Evolutionary conservation across 805 yeast species (phyloP), one percentile per base, ranked within the genome.

Genomic region (Candida dajiaensis): DNA sequence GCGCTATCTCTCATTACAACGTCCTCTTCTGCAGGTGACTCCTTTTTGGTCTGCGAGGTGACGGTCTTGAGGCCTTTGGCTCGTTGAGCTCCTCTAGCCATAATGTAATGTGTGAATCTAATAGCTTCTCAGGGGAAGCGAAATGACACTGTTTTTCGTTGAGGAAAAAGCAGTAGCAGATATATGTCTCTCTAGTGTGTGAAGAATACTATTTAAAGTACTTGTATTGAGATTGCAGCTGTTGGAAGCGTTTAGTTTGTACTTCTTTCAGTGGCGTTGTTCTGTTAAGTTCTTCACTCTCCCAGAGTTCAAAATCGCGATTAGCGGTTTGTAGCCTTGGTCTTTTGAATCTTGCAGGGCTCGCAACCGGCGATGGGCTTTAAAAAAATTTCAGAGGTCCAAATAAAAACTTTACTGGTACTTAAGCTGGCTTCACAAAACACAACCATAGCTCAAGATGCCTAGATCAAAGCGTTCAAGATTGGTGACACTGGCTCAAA

Each of bases 401-500:
- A 33, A 33, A 33, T 33, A 33, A 33, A 33, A 33, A 9, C 20
- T 33, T 33, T 9, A 33, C 36, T 33, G 16, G 36, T 33, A 16
- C 16, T 4, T 16, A 33, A 33, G 20, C 36, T 33, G 20, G 16
- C 19, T 16, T 33, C 36, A 33, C 7, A 29, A n/a, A 13, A 33
- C 36, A 16, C 5, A 33, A 18, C 20, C 20, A n/a, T 6, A 36
- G 4, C n/a, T 20, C 35, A 71, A 56, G 48, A 92, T 92, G 99
- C 97, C 99, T 52, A 88, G 96, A 78, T 89, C 97, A 33, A 90
- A 83, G 67, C 92, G 98, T 79, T 85, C 97, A 56, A 94, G 88
- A 81, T 83, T 90, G 57, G 95, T 94, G 50, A 87, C 98, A 13
- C 75, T 94, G 58, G 94, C 99, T 35, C 92, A 92, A 64, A 92